A percentile compares a stretch with the other conserved stretches of the same genome.
phyloP scores from a whole-genome alignment of 208 protist species.

The Endotrypanum monterogeii region DNA sequence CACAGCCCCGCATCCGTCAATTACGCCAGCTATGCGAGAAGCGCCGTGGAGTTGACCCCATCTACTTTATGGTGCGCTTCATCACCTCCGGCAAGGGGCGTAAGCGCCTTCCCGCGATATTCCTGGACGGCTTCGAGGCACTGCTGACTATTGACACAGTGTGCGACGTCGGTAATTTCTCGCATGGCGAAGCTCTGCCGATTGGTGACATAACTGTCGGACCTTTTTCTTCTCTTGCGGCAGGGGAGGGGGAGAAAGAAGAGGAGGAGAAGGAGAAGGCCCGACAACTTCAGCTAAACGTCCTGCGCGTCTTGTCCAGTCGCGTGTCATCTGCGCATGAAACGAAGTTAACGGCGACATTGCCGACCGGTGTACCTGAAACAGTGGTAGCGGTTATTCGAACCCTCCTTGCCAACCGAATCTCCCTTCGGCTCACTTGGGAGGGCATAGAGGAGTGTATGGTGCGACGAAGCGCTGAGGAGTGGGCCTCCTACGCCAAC shows the following conservation, averaged over 20 bases:
- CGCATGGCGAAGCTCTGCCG: slow-evolving; percentile 38
- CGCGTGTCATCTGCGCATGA: not conserved
- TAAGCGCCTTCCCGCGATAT: slow-evolving; percentile 37
- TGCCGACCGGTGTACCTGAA: not conserved
- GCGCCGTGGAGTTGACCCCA: slow-evolving; percentile 44
- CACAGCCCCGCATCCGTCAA: slow-evolving; percentile 15
- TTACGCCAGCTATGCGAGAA: slow-evolving; percentile 35
- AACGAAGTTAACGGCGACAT: not conserved
- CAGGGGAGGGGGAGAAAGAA: no score
- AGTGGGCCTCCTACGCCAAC: slow-evolving; percentile 28
- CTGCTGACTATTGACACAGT: slow-evolving; percentile 44
- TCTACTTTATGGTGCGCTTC: slow-evolving; percentile 53
- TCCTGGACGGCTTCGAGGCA: slow-evolving; percentile 39
- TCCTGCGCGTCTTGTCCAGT: not conserved
- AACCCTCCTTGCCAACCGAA: slow-evolving; percentile 14
- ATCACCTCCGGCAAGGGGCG: slow-evolving; percentile 47
- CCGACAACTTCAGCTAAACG: not conserved
- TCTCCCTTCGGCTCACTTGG: slow-evolving; percentile 7
- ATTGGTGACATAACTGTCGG: slow-evolving; percentile 10
- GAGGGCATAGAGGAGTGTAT: slow-evolving; percentile 17
- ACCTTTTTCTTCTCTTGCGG: no score
- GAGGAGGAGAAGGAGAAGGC: slow-evolving; percentile 7
- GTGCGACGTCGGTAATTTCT: slow-evolving; percentile 36
- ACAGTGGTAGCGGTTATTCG: not conserved
- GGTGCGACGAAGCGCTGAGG: slow-evolving; percentile 14